Percentiles rank a stretch among this genome's conserved stretches.
Conservation (phyloP, 768 basidiomycete species). For the Tulasnella calospora region DNA sequence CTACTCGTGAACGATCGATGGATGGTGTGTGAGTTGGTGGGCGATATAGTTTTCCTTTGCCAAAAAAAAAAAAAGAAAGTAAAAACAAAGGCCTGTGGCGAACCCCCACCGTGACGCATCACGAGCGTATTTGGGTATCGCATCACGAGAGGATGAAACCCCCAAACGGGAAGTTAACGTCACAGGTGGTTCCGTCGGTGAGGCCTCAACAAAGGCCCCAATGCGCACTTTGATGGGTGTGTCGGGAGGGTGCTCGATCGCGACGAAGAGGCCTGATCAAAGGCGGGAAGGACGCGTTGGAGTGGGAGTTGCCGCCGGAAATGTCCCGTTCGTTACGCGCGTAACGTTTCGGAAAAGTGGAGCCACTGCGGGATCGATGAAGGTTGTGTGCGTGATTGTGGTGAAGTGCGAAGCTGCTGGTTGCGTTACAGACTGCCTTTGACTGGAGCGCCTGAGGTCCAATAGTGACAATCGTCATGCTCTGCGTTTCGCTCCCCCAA, state of each 20-base stretch:
- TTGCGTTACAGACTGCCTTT: neutral
- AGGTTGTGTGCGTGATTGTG: neutral
- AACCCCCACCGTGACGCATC: neutral
- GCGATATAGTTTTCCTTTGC: neutral
- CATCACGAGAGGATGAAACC: neutral
- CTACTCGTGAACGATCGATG: neutral
- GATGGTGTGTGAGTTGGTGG: neutral
- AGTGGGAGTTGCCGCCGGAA: conserved; percentile 1
- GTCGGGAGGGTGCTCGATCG: neutral
- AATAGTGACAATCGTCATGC: neutral
- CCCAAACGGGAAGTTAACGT: neutral
- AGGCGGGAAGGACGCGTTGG: neutral
- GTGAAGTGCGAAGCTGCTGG: neutral
- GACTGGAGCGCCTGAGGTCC: neutral
- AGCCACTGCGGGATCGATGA: neutral
- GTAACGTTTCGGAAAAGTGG: neutral
- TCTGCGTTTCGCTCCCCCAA: neutral
- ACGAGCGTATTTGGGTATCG: neutral
- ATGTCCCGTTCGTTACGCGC: neutral
- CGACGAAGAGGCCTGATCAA: neutral
- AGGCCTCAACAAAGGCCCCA: conserved; percentile 6
- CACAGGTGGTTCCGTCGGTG: neutral
- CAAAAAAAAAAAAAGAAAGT: neutral
- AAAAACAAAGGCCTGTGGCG: neutral
- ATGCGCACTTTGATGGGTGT: neutral